phyloP scores from a whole-genome alignment of 345 rosid species.

The Anastatica hierochuntica region DNA sequence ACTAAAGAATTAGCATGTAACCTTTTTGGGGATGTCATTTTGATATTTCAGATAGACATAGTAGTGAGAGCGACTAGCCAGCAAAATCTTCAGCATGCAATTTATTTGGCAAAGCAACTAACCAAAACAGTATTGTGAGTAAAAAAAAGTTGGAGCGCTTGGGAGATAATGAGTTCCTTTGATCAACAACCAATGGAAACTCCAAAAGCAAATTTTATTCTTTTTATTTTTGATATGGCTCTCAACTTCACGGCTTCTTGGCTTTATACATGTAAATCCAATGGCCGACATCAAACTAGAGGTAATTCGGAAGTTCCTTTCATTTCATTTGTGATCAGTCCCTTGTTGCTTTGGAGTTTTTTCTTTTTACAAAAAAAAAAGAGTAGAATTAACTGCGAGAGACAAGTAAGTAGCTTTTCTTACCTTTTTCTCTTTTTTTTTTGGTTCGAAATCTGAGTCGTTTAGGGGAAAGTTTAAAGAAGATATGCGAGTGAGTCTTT shows the following conservation, averaged over 20 bases:
- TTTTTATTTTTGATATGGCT: no score
- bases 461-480: no score
- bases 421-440: no score
- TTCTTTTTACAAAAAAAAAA: no score
- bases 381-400: neutral
- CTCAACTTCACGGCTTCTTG: no score
- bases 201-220: no score
- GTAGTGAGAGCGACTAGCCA: slow-evolving; percentile 87
- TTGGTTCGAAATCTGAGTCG: no score
- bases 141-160: slow-evolving; percentile 15
- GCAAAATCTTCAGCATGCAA: slow-evolving; percentile 14
- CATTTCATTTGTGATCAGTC: neutral
- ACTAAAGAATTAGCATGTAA: no score
- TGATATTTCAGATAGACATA: slow-evolving; percentile 58
- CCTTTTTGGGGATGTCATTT: no score
- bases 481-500: no score
- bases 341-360: neutral
- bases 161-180: slow-evolving; percentile 13
- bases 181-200: no score
- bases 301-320: slow-evolving; percentile 24
- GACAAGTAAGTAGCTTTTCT: no score
- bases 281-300: slow-evolving; percentile 11
- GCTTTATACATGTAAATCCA: slow-evolving; percentile 10
- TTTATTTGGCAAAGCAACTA: slow-evolving; percentile 29
- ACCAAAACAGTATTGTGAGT: slow-evolving; percentile 24